Evolutionary conservation across 1,139 yeast species (phyloP).

Genomic region (Candida anutae): DNA sequence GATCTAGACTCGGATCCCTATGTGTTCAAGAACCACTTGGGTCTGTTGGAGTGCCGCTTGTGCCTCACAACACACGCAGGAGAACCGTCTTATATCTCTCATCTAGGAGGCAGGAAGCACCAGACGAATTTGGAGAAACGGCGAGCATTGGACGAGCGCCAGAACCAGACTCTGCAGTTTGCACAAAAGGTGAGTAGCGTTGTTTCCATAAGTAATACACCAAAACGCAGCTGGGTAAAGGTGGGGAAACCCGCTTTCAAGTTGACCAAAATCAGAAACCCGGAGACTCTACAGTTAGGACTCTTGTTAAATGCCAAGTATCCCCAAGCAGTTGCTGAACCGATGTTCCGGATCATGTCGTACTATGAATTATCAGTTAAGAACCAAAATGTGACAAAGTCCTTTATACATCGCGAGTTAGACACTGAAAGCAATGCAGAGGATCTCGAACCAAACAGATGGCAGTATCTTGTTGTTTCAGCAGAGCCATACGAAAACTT

Average conservation of each 20-base stretch:
- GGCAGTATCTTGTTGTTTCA: constrained; percentile 64
- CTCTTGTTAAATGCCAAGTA: constrained; percentile 50
- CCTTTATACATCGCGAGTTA: constrained; percentile 14
- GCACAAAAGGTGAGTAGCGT: constrained; percentile 2
- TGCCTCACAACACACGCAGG: constrained; percentile 71
- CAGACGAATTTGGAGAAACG: constrained; percentile 60
- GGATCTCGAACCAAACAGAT: constrained; percentile 27
- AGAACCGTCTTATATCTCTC: constrained; percentile 73
- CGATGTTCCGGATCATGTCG: constrained; percentile 67
- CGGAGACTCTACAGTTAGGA: constrained; percentile 50
- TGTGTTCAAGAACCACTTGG: constrained; percentile 65
- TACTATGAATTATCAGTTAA: constrained; percentile 55
- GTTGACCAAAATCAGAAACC: constrained; percentile 59
- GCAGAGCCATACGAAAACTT: constrained; percentile 83
- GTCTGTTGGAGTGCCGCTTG: constrained; percentile 65
- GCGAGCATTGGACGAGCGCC: constrained; percentile 34
- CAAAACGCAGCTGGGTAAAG: constrained; percentile 45
- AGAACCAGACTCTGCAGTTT: constrained; percentile 4
- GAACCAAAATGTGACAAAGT: constrained; percentile 22
- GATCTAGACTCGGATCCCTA: constrained; percentile 73
- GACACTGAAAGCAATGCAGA: constrained; percentile 11
- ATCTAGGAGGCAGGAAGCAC: constrained; percentile 74
- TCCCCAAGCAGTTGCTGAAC: constrained; percentile 43
- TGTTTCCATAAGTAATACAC: constrained; percentile 12
- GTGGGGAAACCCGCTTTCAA: constrained; percentile 71